Evolutionary conservation across 75 land plant genomes (phyloP).

Genomic region (Picea sitchensis): DNA sequence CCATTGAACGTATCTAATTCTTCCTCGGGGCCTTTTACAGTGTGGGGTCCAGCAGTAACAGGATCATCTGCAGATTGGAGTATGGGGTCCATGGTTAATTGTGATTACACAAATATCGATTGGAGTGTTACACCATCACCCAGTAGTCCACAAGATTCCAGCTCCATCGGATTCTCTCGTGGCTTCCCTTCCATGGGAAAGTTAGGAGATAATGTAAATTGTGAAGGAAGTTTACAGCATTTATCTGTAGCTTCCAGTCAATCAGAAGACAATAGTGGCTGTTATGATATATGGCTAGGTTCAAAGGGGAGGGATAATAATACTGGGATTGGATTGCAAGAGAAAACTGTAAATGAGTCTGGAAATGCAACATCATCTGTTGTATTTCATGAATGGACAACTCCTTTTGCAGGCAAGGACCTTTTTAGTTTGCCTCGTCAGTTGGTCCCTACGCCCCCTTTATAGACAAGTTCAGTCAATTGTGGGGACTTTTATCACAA

Average conservation of each 20-base stretch:
- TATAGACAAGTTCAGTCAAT: slow-evolving; percentile 17
- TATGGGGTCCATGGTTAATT: slow-evolving; percentile 31
- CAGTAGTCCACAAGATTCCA: slow-evolving; percentile 13
- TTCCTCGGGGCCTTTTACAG: slow-evolving; percentile 58
- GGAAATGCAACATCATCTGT: slow-evolving; percentile 16
- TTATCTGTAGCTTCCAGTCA: slow-evolving; percentile 10
- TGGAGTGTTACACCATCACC: slow-evolving; percentile 58
- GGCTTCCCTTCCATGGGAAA: slow-evolving; percentile 7
- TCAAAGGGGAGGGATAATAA: slow-evolving; percentile 11
- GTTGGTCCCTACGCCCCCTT: slow-evolving; percentile 56
- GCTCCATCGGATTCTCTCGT: slow-evolving; percentile 10
- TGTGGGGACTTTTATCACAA: slow-evolving; percentile 8
- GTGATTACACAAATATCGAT: slow-evolving; percentile 65
- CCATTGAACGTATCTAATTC: slow-evolving; percentile 18
- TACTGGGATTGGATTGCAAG: slow-evolving; percentile 17
- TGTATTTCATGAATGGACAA: slow-evolving; percentile 64
- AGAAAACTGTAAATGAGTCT: slow-evolving; percentile 17
- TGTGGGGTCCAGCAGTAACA: slow-evolving; percentile 27
- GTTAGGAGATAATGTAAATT: slow-evolving; percentile 7
- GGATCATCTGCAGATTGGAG: slow-evolving; percentile 52
- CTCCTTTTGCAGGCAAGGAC: slow-evolving; percentile 78
- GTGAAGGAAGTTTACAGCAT: slow-evolving; percentile 3
- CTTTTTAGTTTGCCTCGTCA: slow-evolving; percentile 55
- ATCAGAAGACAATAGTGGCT: slow-evolving; percentile 11
- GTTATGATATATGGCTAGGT: slow-evolving; percentile 16